These are phyloP conservation scores for Chalara sp. DNA, from an alignment of 2,329 filamentous ascomycete species.

Conservation along the genomic window DNA sequence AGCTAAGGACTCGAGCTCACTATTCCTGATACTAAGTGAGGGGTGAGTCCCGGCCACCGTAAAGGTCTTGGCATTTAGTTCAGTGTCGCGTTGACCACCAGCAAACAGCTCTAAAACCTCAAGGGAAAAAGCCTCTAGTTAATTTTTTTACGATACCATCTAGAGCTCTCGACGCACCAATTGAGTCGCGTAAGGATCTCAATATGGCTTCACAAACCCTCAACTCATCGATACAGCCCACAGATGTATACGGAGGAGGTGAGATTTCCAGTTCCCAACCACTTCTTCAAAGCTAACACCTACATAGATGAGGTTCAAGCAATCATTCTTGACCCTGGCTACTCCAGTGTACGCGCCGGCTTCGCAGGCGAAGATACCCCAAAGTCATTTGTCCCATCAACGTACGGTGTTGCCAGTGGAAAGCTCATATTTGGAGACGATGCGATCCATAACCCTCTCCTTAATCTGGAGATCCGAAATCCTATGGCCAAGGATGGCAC, in stretches of 20 bases:
- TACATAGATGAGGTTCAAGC: conserved; percentile 87
- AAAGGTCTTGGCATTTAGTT: too few relatives aligned
- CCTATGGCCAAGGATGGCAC: conserved; percentile 85
- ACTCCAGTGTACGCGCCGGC: conserved; percentile 82
- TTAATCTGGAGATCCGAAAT: conserved; percentile 78
- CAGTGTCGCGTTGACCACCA: too few relatives aligned
- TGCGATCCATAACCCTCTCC: conserved; percentile 69
- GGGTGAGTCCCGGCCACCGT: too few relatives aligned
- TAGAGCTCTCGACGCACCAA: too few relatives aligned
- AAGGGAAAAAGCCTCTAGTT: too few relatives aligned
- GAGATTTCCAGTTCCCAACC: conserved; percentile 16
- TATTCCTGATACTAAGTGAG: too few relatives aligned
- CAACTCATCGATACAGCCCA: conserved; percentile 49
- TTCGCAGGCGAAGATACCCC: conserved; percentile 97
- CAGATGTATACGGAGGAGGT: conserved; percentile 60
- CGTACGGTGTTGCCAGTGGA: conserved; percentile 62
- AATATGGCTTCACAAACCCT: conserved; percentile 52
- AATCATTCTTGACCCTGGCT: conserved; percentile 92
- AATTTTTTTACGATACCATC: too few relatives aligned
- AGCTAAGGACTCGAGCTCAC: too few relatives aligned
- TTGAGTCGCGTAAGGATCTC: neutral
- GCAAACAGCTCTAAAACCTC: too few relatives aligned
- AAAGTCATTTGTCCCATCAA: conserved; percentile 86
- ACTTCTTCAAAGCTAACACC: conserved; percentile 4
- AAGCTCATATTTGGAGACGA: conserved; percentile 80